Evolutionary conservation across 2,329 filamentous ascomycete species (phyloP).

Genomic region (Talaromyces sp.): DNA sequence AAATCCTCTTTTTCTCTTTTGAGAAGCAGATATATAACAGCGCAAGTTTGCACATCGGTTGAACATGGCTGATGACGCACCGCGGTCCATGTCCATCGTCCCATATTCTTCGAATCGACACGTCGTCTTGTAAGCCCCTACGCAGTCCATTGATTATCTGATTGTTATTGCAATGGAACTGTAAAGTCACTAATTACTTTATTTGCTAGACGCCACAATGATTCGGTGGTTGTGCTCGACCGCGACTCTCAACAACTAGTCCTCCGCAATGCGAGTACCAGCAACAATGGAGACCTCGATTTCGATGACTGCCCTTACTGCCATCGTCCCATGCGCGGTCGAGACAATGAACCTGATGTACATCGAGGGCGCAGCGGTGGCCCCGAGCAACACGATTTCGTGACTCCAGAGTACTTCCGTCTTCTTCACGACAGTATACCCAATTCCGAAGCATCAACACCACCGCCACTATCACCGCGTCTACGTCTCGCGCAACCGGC

Average conservation of each 20-base stretch:
- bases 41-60: background rate
- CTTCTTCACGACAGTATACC: conserved; percentile 70
- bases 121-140: conserved; percentile 43
- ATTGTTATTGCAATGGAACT: background rate
- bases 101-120: conserved; percentile 46
- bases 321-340: conserved; percentile 66
- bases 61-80: conserved; percentile 36
- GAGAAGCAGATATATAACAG: conserved; percentile 11
- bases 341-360: conserved; percentile 40
- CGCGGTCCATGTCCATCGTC: conserved; percentile 42
- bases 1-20: conserved; percentile 10
- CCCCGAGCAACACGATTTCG: conserved; percentile 62
- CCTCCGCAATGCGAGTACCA: conserved; percentile 61
- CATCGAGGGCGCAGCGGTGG: conserved; percentile 27
- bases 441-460: conserved; percentile 46
- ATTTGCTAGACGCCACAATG: conserved; percentile 73
- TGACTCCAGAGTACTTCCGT: conserved; percentile 91
- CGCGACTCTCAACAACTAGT: conserved; percentile 79
- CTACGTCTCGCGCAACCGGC: conserved; percentile 48
- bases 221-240: conserved; percentile 90
- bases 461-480: conserved; percentile 49
- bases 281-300: conserved; percentile 46
- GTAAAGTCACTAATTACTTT: conserved; percentile 16
- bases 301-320: conserved; percentile 80
- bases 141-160: background rate